Evolutionary conservation across 495 filamentous ascomycete genomes (phyloP).

Genomic region (Neurospora sp.): DNA sequence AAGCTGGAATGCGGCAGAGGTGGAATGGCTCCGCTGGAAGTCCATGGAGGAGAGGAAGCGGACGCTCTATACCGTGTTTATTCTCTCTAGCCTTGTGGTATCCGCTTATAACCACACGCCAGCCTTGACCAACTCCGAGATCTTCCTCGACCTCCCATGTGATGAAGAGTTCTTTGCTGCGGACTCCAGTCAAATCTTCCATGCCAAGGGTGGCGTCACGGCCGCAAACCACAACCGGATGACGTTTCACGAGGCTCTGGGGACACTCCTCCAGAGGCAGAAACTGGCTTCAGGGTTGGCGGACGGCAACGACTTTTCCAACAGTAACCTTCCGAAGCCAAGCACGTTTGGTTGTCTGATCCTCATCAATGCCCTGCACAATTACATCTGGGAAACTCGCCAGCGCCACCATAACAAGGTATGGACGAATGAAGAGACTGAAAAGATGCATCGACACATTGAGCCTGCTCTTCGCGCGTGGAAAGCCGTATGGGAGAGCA

Average conservation of each 20-base stretch:
- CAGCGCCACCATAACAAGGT: constrained; percentile 81
- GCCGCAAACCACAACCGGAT: constrained; percentile 55
- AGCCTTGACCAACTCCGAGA: constrained; percentile 88
- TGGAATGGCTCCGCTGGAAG: constrained; percentile 86
- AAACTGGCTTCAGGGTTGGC: constrained; percentile 22
- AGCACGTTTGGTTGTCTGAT: constrained; percentile 93
- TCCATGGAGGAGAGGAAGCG: constrained; percentile 83
- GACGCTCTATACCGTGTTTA: constrained; percentile 86
- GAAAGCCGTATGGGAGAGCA: constrained; percentile 88
- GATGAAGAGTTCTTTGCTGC: constrained; percentile 89
- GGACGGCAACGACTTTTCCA: constrained; percentile 39
- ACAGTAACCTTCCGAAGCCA: constrained; percentile 57
- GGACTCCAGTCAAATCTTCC: constrained; percentile 69
- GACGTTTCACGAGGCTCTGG: constrained; percentile 68
- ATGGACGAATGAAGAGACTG: constrained; percentile 86
- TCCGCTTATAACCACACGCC: constrained; percentile 89
- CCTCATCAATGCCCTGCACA: constrained; percentile 91
- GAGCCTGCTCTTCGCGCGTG: constrained; percentile 90
- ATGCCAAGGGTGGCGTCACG: constrained; percentile 58
- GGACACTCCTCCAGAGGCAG: constrained; percentile 59
- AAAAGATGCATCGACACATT: constrained; percentile 93
- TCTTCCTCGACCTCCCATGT: constrained; percentile 81
- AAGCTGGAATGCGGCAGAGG: constrained; percentile 42
- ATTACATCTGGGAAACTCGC: constrained; percentile 97
- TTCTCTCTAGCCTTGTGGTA: constrained; percentile 80